phyloP scores from a whole-genome alignment of 371 early-diverging fungal genomes.

The Blastocladiella emersonii region DNA sequence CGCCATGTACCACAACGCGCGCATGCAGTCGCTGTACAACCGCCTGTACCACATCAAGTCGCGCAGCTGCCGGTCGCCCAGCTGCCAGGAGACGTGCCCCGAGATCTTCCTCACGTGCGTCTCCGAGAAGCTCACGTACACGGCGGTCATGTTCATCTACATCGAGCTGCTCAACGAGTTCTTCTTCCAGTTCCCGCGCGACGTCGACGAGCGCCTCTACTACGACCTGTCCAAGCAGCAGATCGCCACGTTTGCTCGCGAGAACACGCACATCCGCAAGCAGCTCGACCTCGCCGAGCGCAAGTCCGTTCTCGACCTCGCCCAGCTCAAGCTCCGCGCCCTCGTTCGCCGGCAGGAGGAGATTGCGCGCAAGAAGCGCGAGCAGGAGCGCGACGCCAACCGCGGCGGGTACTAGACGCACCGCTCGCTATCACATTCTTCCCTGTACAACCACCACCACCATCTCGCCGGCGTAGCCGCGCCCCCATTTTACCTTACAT shows the following conservation, averaged over 20 bases:
- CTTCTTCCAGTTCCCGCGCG: constrained; percentile 90
- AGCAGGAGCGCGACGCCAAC: neutral
- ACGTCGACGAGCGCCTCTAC: constrained; percentile 73
- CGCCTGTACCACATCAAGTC: constrained; percentile 63
- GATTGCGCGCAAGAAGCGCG: neutral
- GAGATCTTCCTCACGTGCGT: constrained; percentile 82
- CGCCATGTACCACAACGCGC: constrained; percentile 58
- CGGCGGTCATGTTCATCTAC: constrained; percentile 76
- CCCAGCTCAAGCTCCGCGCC: neutral
- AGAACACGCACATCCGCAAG: constrained; percentile 68
- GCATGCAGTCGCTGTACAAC: constrained; percentile 56
- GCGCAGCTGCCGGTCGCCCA: constrained; percentile 50
- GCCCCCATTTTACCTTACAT: too few relatives aligned
- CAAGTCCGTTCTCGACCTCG: constrained; percentile 54
- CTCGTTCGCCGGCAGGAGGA: constrained; percentile 1
- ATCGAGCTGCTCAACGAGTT: constrained; percentile 92
- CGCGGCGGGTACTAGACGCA: too few relatives aligned
- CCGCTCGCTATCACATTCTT: too few relatives aligned
- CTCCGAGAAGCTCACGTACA: constrained; percentile 81
- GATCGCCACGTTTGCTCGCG: constrained; percentile 72
- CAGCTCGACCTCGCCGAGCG: constrained; percentile 78
- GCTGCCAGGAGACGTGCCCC: constrained; percentile 25
- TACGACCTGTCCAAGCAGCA: constrained; percentile 57
- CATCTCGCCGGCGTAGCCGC: too few relatives aligned
- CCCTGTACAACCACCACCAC: too few relatives aligned